phyloP scores from a whole-genome alignment of 2,329 filamentous ascomycete genomes.

The Penicillium sp. region DNA sequence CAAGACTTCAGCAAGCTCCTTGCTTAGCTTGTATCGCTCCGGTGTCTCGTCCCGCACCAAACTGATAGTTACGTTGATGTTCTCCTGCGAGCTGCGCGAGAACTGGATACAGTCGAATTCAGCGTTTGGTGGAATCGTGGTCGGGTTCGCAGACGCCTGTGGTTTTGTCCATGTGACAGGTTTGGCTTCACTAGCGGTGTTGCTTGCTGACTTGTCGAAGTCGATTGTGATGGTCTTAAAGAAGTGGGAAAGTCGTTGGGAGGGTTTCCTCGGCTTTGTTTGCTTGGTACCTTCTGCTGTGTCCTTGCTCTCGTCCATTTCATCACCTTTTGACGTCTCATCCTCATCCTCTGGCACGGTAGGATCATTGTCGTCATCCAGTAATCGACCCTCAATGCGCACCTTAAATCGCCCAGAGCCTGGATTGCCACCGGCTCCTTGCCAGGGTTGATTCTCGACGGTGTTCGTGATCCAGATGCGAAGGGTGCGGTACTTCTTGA shows the following conservation, averaged over 20 bases:
- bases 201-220: slow-evolving; percentile 42
- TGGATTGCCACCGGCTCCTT: slow-evolving; percentile 41
- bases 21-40: slow-evolving; percentile 75
- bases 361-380: slow-evolving; percentile 61
- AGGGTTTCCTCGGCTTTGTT: slow-evolving; percentile 22
- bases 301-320: slow-evolving; percentile 57
- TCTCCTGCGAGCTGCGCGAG: slow-evolving; percentile 86
- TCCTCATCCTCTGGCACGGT: slow-evolving; percentile 46
- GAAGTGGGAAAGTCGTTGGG: slow-evolving; percentile 45
- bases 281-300: slow-evolving; percentile 25
- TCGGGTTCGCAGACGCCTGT: slow-evolving; percentile 45
- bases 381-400: slow-evolving; percentile 80
- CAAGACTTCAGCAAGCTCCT: slow-evolving; percentile 72
- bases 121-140: slow-evolving; percentile 55
- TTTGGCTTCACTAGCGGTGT: slow-evolving; percentile 39
- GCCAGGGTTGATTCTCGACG: slow-evolving; percentile 90
- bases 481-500: slow-evolving; percentile 76
- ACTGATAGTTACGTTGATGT: slow-evolving; percentile 84
- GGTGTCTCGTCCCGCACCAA: slow-evolving; percentile 77
- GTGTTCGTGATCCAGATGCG: slow-evolving; percentile 95
- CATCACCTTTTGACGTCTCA: slow-evolving; percentile 39
- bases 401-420: slow-evolving; percentile 61
- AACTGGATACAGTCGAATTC: slow-evolving; percentile 92
- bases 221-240: slow-evolving; percentile 50
- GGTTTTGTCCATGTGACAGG: slow-evolving; percentile 83